A percentile compares a stretch with the other conserved stretches of the same genome.
These are phyloP conservation scores for Penicilliopsis zonata DNA, from an alignment of 495 filamentous ascomycete species.

Conservation along the genomic window DNA sequence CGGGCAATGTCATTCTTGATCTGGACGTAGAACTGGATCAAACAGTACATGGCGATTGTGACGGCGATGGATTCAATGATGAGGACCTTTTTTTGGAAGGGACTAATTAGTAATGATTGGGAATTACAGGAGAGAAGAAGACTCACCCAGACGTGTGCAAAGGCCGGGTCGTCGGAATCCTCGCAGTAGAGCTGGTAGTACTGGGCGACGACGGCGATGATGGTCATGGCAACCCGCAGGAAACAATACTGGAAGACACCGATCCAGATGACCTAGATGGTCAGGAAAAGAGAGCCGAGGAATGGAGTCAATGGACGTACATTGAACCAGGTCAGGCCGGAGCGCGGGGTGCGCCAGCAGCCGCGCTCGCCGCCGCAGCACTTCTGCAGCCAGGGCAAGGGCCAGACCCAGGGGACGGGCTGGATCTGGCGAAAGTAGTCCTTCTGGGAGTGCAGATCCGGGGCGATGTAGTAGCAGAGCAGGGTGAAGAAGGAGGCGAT, in stretches of 20 bases:
- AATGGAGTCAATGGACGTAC: constrained; percentile 19
- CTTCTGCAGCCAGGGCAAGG: constrained; percentile 47
- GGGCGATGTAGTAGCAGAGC: constrained; percentile 59
- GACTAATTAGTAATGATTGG: constrained; percentile 26
- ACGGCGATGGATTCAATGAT: constrained; percentile 62
- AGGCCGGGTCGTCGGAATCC: constrained; percentile 48
- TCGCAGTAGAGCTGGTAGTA: constrained; percentile 54
- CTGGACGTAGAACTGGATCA: constrained; percentile 85
- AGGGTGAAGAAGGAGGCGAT: constrained; percentile 58
- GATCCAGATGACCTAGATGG: constrained; percentile 54
- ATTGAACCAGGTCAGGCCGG: constrained; percentile 89
- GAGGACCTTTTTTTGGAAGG: constrained; percentile 37
- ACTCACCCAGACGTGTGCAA: constrained; percentile 60
- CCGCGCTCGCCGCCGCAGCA: constrained; percentile 49
- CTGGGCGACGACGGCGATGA: constrained; percentile 41
- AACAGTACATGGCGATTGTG: constrained; percentile 79
- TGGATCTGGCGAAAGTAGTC: constrained; percentile 54
- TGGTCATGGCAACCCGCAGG: constrained; percentile 52
- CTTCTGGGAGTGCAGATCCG: constrained; percentile 59
- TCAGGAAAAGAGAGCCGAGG: constrained; percentile 16
- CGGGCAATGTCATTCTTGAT: constrained; percentile 41
- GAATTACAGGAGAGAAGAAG: constrained; percentile 32
- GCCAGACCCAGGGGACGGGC: constrained; percentile 52
- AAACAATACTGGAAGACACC: constrained; percentile 69
- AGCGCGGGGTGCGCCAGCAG: constrained; percentile 45